These are phyloP conservation scores for Xylaria acuta DNA, from an alignment of 495 filamentous ascomycete species.

Conservation along the genomic window DNA sequence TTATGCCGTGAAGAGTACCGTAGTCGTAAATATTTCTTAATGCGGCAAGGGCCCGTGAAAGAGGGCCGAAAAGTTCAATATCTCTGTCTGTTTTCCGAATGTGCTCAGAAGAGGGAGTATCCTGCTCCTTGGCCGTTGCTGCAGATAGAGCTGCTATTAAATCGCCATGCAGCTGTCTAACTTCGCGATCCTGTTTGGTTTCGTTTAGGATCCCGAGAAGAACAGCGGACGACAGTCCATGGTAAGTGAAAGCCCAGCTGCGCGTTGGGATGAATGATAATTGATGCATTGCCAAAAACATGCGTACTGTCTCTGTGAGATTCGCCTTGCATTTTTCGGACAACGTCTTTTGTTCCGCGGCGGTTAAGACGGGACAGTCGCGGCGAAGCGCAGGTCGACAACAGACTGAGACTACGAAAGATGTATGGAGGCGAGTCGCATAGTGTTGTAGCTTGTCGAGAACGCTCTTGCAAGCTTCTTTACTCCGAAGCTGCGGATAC, in stretches of 20 bases:
- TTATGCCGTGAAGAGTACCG: constrained; percentile 51
- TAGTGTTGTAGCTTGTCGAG: constrained; percentile 61
- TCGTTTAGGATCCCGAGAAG: constrained; percentile 70
- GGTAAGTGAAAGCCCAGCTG: constrained; percentile 71
- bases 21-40: constrained; percentile 65
- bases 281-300: constrained; percentile 72
- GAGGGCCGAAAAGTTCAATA: constrained; percentile 61
- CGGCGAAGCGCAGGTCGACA: constrained; percentile 60
- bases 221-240: constrained; percentile 68
- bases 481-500: constrained; percentile 50
- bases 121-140: constrained; percentile 59
- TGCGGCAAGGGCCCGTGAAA: constrained; percentile 59
- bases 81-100: constrained; percentile 56
- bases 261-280: constrained; percentile 68
- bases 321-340: constrained; percentile 65
- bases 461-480: constrained; percentile 60
- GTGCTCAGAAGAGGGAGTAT: constrained; percentile 50
- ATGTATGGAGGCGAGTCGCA: constrained; percentile 60
- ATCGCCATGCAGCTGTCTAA: constrained; percentile 61
- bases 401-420: constrained; percentile 61
- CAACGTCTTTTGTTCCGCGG: constrained; percentile 52
- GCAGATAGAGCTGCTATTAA: constrained; percentile 62
- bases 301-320: constrained; percentile 68
- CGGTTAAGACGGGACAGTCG: constrained; percentile 46
- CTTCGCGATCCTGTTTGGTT: constrained; percentile 61